Evolutionary conservation across 2,329 filamentous ascomycete genomes (phyloP), one percentile per base, ranked within the genome.

Genomic region (Myotisia sp.): DNA sequence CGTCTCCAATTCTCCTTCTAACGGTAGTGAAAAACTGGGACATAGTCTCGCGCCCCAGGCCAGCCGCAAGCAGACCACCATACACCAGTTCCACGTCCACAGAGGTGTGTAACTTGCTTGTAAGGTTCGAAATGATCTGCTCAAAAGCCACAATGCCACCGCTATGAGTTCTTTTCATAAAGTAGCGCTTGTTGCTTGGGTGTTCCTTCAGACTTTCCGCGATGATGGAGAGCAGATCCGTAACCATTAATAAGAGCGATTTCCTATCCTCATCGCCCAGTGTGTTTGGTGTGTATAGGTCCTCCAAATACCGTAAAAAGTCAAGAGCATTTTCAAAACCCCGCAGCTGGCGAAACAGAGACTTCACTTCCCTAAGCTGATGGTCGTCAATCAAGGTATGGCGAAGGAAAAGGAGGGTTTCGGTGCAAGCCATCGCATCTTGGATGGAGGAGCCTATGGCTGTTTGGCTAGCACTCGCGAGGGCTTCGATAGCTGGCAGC

Each of bases 141-240:
- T 90, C 77, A 36, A 94, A 55, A 5, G 75, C 71, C 43, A 75
- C 68, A 77, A 84, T 92, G 3, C 87, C 85, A 37, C 77, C 80
- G 14, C 73, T 76, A 38, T 81, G 71, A 19, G 92, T 74, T 44
- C 74, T 69, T 44, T 75, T 76, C 38, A 74, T 71, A 53, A 95
- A 95, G 61, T 87, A 94, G 46, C 81, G 74, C 49, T 78, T 72
- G 58, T 95, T 98, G 13, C 86, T 87, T 29, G 78, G 68, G 55
- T 95, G 85, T 29, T 75, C 74, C 35, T 74, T 71, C 44, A 98
- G 69, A 9, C 76, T 75, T 30, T 79, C 77, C 1, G 80, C 77
- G 18, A 95, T 60, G 9, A 90, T 72, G 20, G 74, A 54, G 38
- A 63, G 41, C 13, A 52, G 45, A 42, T 64, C 60, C 41, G 59